phyloP scores from a whole-genome alignment of 139 green algal species.

The Chlorella sp. region DNA sequence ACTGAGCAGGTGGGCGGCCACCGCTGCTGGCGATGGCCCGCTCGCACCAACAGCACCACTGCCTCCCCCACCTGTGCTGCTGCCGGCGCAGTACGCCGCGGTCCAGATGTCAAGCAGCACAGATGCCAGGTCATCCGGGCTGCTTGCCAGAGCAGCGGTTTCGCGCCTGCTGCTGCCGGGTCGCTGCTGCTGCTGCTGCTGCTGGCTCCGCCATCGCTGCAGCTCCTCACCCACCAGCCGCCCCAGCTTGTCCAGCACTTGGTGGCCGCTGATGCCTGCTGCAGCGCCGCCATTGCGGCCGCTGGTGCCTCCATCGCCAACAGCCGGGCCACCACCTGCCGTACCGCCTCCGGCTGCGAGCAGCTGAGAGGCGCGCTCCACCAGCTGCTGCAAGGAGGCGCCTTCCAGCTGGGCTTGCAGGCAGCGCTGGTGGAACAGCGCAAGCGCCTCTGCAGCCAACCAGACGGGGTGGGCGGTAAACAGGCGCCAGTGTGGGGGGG shows the following conservation, averaged over 20 bases:
- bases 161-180: neutral
- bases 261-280: neutral
- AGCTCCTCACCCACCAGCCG: conserved; percentile 2
- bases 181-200: neutral
- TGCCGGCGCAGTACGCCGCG: neutral
- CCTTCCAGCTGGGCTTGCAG: conserved; percentile 28
- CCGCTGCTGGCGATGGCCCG: neutral
- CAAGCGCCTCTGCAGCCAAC: neutral
- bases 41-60: neutral
- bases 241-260: conserved; percentile 11
- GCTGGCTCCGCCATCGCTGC: neutral
- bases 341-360: too few relatives aligned
- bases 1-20: conserved; percentile 19
- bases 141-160: neutral
- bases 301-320: neutral
- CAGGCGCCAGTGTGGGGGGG: too few relatives aligned
- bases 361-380: neutral
- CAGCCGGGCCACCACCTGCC: neutral
- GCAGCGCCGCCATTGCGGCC: neutral
- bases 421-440: conserved; percentile 14
- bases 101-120: neutral
- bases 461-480: too few relatives aligned
- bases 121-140: neutral
- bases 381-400: conserved; percentile 19
- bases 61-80: neutral